These are phyloP conservation scores for Ophiostoma sp. DNA, from an alignment of 2,329 filamentous ascomycete species.

Conservation along the genomic window DNA sequence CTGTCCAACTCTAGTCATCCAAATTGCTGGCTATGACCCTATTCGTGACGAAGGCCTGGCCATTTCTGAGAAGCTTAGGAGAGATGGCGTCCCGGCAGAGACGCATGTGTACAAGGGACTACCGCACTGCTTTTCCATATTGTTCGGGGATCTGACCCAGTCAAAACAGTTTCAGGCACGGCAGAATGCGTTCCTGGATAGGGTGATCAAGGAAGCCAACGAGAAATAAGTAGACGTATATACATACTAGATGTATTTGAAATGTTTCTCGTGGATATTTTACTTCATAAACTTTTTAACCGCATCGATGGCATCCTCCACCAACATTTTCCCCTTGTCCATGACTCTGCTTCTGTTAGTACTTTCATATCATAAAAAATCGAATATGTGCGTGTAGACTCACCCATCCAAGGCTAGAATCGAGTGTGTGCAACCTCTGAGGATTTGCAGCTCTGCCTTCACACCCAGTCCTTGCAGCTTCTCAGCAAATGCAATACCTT, in stretches of 20 bases:
- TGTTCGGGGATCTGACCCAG: constrained; percentile 21
- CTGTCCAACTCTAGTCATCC: constrained; percentile 36
- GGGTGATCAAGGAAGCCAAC: constrained; percentile 5
- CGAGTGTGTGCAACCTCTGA: constrained; percentile 35
- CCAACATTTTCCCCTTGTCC: constrained; percentile 23
- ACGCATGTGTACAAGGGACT: constrained; percentile 39
- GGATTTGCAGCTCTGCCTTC: constrained; percentile 24
- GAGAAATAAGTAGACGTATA: neutral
- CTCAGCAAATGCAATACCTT: constrained; percentile 36
- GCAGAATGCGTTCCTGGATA: constrained; percentile 21
- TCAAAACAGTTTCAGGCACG: constrained; percentile 16
- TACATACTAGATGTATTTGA: neutral
- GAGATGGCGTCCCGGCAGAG: constrained; percentile 38
- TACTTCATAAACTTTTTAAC: neutral
- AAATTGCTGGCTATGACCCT: constrained; percentile 39
- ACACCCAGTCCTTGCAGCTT: constrained; percentile 29
- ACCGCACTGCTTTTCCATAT: constrained; percentile 39
- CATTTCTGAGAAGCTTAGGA: constrained; percentile 39
- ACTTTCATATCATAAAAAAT: neutral
- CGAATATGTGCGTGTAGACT: neutral
- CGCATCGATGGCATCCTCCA: constrained; percentile 18
- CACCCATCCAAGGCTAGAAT: constrained; percentile 8
- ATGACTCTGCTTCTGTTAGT: constrained; percentile 13
- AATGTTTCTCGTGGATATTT: neutral
- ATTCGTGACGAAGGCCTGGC: constrained; percentile 44